Percentiles rank a stretch among this genome's conserved stretches.
Evolutionary conservation across 352 stramenopile genomes (phyloP).

Genomic region (Halophytophthora polymorphica): DNA sequence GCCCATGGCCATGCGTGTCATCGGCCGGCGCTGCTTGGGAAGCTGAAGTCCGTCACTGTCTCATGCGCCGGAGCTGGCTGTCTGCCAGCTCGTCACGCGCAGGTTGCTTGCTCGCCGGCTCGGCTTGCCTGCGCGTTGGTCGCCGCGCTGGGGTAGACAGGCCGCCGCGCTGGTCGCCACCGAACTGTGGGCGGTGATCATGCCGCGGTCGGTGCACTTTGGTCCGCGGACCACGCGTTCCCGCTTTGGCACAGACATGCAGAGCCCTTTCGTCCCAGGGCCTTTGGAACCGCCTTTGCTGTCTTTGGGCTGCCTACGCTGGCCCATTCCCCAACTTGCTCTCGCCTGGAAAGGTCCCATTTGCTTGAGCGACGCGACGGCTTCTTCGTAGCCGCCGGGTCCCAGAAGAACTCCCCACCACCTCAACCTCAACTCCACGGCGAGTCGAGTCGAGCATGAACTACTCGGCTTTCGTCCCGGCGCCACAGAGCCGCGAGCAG

Average conservation of each 20-base stretch:
- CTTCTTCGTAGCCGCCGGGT: slow-evolving; percentile 4
- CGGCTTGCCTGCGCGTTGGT: too few relatives aligned
- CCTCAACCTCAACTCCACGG: not conserved
- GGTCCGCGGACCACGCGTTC: too few relatives aligned
- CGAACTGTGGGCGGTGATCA: too few relatives aligned
- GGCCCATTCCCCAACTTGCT: too few relatives aligned
- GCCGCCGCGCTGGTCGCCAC: too few relatives aligned
- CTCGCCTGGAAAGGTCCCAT: too few relatives aligned
- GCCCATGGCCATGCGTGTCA: not conserved
- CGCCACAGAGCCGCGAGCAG: slow-evolving; percentile 1
- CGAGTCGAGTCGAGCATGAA: slow-evolving; percentile 13
- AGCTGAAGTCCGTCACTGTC: slow-evolving; percentile 1
- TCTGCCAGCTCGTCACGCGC: slow-evolving; percentile 13
- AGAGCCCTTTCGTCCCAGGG: too few relatives aligned
- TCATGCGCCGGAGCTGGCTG: not conserved
- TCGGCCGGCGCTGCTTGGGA: slow-evolving; percentile 11
- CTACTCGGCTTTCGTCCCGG: slow-evolving; percentile 19
- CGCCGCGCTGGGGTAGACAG: too few relatives aligned
- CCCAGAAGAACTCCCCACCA: slow-evolving; percentile 6
- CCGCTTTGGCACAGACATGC: too few relatives aligned
- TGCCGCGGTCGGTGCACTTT: too few relatives aligned
- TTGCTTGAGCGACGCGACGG: slow-evolving; percentile 2
- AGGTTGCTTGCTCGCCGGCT: not conserved
- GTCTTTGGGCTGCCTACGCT: too few relatives aligned
- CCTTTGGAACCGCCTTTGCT: too few relatives aligned